A percentile compares a stretch with the other conserved stretches of the same genome.
Evolutionary conservation across 208 protist species (phyloP).

Genomic region (Leishmania mexicana): DNA sequence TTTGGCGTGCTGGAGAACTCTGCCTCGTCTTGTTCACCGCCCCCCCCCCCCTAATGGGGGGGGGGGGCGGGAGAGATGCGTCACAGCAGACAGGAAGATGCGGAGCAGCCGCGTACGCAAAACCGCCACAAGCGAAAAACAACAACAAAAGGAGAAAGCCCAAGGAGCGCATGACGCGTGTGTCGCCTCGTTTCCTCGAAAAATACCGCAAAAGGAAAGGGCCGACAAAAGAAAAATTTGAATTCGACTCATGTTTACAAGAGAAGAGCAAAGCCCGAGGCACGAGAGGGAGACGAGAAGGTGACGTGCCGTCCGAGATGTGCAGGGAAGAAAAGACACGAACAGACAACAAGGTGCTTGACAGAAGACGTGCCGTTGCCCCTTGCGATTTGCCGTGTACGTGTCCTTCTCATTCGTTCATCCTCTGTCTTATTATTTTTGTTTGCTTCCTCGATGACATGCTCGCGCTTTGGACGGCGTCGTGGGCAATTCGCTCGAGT

Average conservation of each 20-base stretch:
- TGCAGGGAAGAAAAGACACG: background rate
- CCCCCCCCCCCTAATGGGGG: background rate
- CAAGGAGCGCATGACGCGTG: background rate
- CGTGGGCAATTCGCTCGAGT: background rate
- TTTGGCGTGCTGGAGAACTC: background rate
- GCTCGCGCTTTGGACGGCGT: background rate
- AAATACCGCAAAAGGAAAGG: no score
- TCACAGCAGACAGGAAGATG: background rate
- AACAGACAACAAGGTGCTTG: background rate
- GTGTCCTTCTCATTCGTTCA: background rate
- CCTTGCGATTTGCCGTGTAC: background rate
- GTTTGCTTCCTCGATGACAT: background rate
- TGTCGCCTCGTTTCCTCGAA: background rate
- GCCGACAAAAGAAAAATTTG: background rate
- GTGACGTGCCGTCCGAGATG: background rate
- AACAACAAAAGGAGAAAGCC: background rate
- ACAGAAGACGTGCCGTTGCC: background rate
- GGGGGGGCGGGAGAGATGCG: background rate
- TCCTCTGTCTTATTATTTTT: background rate
- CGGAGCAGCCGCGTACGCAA: background rate
- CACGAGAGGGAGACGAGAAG: background rate
- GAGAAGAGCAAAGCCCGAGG: background rate
- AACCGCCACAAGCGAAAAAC: background rate
- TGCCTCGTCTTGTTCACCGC: background rate
- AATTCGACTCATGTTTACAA: background rate